These are phyloP conservation scores for Aspergillus ellipticus DNA, from an alignment of 495 filamentous ascomycete genomes.

Conservation along the genomic window DNA sequence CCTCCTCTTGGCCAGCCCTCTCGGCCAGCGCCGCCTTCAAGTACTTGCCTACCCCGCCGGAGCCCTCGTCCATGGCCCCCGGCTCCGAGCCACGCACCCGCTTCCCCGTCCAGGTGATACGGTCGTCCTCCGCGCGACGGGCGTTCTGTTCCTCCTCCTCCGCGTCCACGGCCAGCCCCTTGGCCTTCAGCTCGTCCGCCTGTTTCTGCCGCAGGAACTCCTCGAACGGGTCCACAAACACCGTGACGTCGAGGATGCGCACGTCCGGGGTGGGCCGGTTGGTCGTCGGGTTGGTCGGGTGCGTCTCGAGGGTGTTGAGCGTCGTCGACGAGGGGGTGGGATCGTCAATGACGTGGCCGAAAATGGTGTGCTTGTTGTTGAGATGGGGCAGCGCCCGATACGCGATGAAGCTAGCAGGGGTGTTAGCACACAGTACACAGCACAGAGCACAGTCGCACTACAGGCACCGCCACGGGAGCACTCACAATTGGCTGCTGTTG, in stretches of 20 bases:
- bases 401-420: slow-evolving; percentile 66
- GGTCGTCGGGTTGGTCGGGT: slow-evolving; percentile 60
- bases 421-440: not conserved
- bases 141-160: slow-evolving; percentile 38
- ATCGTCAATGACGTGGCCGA: slow-evolving; percentile 79
- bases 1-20: slow-evolving; percentile 37
- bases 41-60: slow-evolving; percentile 73
- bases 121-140: slow-evolving; percentile 78
- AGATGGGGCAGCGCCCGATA: slow-evolving; percentile 81
- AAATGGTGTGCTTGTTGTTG: slow-evolving; percentile 94
- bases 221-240: slow-evolving; percentile 94
- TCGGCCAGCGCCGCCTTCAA: slow-evolving; percentile 54
- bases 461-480: not conserved
- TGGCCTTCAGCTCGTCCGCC: slow-evolving; percentile 45
- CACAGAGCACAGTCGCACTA: too few relatives aligned
- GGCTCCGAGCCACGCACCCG: slow-evolving; percentile 57
- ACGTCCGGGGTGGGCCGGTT: slow-evolving; percentile 73
- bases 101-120: slow-evolving; percentile 90
- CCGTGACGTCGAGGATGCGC: slow-evolving; percentile 72
- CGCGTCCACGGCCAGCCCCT: slow-evolving; percentile 30
- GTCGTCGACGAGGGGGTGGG: slow-evolving; percentile 55
- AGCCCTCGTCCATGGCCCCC: slow-evolving; percentile 39
- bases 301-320: slow-evolving; percentile 67
- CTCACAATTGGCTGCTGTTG: slow-evolving; percentile 82
- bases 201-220: slow-evolving; percentile 66